Percentiles rank a stretch among this genome's conserved stretches.
These are phyloP conservation scores for Actinomortierella ambigua DNA, from an alignment of 371 early-diverging fungal species.

Conservation along the genomic window DNA sequence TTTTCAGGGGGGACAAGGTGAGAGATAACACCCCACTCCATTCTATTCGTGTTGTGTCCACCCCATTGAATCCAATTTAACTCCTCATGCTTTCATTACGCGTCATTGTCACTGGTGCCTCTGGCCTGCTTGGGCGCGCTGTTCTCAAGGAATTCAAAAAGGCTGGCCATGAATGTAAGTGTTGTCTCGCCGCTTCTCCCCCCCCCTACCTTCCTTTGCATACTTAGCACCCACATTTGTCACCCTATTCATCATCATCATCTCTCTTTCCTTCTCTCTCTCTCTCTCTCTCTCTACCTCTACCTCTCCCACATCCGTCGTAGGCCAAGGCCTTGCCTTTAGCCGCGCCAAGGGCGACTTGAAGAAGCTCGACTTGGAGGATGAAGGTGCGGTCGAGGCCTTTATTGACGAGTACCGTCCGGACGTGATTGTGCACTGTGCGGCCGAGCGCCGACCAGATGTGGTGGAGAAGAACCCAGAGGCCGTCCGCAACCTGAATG, in stretches of 20 bases:
- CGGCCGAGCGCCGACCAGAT: slow-evolving; percentile 89
- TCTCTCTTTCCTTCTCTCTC: too few species aligned
- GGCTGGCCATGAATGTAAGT: slow-evolving; percentile 56
- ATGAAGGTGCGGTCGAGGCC: slow-evolving; percentile 52
- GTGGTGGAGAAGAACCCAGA: slow-evolving; percentile 73
- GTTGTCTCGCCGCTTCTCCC: neutral
- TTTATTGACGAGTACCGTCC: slow-evolving; percentile 67
- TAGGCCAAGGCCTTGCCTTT: slow-evolving; percentile 77
- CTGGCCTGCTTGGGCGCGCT: slow-evolving; percentile 84
- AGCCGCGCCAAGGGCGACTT: slow-evolving; percentile 62
- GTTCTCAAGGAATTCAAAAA: slow-evolving; percentile 60
- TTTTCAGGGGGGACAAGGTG: too few species aligned
- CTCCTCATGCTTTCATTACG: slow-evolving; percentile 42
- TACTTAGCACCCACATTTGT: neutral
- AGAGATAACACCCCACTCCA: too few species aligned
- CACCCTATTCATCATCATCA: too few species aligned
- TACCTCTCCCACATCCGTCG: neutral
- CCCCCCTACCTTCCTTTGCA: neutral
- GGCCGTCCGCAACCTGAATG: slow-evolving; percentile 71
- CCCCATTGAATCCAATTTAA: too few species aligned
- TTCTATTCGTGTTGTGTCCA: too few species aligned
- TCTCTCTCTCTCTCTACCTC: too few species aligned
- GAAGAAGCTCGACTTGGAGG: slow-evolving; percentile 74
- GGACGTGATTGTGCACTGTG: slow-evolving; percentile 80
- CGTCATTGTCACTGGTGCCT: slow-evolving; percentile 80